These are phyloP conservation scores for Chlorella variabilis DNA, from an alignment of 163 green algal genomes.

Conservation along the genomic window DNA sequence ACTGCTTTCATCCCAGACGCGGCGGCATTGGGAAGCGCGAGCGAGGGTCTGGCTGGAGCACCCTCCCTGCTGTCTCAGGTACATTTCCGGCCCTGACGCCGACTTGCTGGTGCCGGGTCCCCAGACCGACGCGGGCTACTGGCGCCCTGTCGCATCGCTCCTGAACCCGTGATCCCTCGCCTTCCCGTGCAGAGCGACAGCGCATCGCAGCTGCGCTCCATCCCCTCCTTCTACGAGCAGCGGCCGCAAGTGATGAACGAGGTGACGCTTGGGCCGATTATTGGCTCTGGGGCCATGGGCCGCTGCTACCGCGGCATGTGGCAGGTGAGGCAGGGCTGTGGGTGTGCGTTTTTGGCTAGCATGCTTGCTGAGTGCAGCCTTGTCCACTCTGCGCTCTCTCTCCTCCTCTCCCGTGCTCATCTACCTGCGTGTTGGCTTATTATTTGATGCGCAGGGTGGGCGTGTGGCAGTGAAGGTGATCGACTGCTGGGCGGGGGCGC, in stretches of 20 bases:
- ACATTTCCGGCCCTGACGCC: too few relatives aligned
- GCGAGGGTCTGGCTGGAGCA: too few relatives aligned
- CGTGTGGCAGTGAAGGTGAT: slow-evolving; percentile 44
- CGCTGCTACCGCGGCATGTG: not conserved
- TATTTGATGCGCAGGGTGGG: slow-evolving; percentile 30
- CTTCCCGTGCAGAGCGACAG: too few relatives aligned
- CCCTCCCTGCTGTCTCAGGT: too few relatives aligned
- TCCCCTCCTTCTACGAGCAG: not conserved
- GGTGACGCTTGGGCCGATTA: not conserved
- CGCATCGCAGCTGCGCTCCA: not conserved
- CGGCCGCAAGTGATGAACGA: not conserved
- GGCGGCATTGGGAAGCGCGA: too few relatives aligned
- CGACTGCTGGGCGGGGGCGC: not conserved
- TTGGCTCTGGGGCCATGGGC: not conserved
- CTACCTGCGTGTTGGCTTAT: not conserved
- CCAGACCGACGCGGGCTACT: too few relatives aligned
- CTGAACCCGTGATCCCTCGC: too few relatives aligned
- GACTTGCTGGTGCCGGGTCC: too few relatives aligned
- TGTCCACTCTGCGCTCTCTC: not conserved
- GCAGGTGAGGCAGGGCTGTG: not conserved
- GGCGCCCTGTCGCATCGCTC: too few relatives aligned
- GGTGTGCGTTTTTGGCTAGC: not conserved
- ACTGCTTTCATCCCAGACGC: too few relatives aligned
- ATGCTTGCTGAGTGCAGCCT: too few relatives aligned
- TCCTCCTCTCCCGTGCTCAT: not conserved